These are phyloP conservation scores for Epichloe uncinata DNA, from an alignment of 2,329 filamentous ascomycete genomes.

Conservation along the genomic window DNA sequence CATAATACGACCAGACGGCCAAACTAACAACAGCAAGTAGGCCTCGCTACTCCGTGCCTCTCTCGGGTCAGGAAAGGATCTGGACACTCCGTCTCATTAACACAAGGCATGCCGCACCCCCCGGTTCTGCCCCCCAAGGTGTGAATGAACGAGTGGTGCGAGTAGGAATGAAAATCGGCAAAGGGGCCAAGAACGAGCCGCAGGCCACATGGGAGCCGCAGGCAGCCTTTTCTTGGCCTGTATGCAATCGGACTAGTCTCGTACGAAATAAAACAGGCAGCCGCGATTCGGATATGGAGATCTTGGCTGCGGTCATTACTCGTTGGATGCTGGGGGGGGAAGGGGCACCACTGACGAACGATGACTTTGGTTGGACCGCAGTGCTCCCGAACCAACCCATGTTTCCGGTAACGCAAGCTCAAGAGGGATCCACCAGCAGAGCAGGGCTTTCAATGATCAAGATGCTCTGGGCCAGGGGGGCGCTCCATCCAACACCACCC, in stretches of 20 bases:
- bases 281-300: slow-evolving; percentile 2
- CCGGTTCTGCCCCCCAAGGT: background rate
- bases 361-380: slow-evolving; percentile 6
- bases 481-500: background rate
- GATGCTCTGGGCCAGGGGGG: background rate
- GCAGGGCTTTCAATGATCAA: background rate
- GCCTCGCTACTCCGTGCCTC: too few relatives aligned
- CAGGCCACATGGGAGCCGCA: slow-evolving; percentile 2
- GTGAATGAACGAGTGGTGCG: too few relatives aligned
- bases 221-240: background rate
- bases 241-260: background rate
- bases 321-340: background rate
- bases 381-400: slow-evolving; percentile 8
- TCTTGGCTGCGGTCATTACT: background rate
- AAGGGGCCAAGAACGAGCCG: background rate
- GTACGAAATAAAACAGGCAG: slow-evolving; percentile 4
- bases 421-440: background rate
- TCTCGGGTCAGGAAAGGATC: too few relatives aligned
- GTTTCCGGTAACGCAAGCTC: slow-evolving; percentile 5
- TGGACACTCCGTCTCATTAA: too few relatives aligned
- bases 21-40: too few relatives aligned
- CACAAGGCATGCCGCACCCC: background rate
- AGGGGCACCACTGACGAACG: background rate
- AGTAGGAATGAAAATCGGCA: background rate
- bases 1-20: too few relatives aligned